These are phyloP conservation scores for Claviceps citrina DNA, from an alignment of 2,329 filamentous ascomycete species.

Conservation along the genomic window DNA sequence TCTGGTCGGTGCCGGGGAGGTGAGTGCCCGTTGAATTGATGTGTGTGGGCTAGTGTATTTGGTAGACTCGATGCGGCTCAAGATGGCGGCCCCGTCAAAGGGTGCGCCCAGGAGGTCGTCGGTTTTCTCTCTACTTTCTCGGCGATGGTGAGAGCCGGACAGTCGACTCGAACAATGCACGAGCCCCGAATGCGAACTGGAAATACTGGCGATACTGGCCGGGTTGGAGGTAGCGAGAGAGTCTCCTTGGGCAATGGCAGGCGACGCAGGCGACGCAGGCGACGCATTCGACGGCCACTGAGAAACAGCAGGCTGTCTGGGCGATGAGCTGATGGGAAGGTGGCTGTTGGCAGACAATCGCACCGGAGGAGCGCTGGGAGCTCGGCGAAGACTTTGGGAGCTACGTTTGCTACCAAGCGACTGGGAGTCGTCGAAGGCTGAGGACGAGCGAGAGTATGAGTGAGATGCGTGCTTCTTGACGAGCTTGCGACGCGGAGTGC, in stretches of 20 bases:
- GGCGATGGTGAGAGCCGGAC: constrained; percentile 9
- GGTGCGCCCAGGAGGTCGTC: constrained; percentile 50
- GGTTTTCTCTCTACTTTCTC: constrained; percentile 19
- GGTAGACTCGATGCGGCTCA: constrained; percentile 43
- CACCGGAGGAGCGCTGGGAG: constrained; percentile 42
- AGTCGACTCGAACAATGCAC: constrained; percentile 10
- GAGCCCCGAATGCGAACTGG: constrained; percentile 7
- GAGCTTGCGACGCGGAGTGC: constrained; percentile 42
- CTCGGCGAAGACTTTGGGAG: constrained; percentile 45
- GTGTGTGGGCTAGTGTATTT: constrained; percentile 22
- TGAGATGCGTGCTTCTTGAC: constrained; percentile 43
- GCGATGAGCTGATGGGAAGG: constrained; percentile 34
- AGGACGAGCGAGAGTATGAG: constrained; percentile 28
- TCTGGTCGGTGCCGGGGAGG: constrained; percentile 25
- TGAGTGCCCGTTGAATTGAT: constrained; percentile 16
- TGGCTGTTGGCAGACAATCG: constrained; percentile 32
- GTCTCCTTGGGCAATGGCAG: constrained; percentile 29
- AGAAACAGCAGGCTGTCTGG: constrained; percentile 28
- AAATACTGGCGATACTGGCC: background rate
- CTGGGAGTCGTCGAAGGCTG: constrained; percentile 39
- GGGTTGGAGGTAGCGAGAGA: constrained; percentile 23
- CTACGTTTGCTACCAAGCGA: constrained; percentile 48
- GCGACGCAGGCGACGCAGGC: constrained; percentile 32
- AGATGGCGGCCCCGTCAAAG: constrained; percentile 47
- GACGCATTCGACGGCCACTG: constrained; percentile 30